phyloP scores from a whole-genome alignment of 2,329 filamentous ascomycete genomes.

The Sporothrix sp. region DNA sequence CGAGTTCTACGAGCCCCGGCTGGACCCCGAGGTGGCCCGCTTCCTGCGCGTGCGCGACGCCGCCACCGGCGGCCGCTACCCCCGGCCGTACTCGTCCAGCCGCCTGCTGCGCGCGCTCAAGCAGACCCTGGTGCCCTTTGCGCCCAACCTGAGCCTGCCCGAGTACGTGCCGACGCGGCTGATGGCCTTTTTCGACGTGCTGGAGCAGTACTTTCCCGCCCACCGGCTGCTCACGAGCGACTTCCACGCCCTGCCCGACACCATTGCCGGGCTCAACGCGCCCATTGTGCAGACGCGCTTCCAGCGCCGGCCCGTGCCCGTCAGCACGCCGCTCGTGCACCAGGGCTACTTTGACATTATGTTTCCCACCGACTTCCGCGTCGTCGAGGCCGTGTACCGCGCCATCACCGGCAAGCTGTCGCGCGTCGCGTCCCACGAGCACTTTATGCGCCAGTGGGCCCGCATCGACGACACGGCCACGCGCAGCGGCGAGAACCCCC shows the following conservation, averaged over 20 bases:
- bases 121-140: conserved; percentile 48
- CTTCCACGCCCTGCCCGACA: conserved; percentile 77
- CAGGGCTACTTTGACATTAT: conserved; percentile 99
- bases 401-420: conserved; percentile 89
- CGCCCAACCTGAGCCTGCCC: conserved; percentile 65
- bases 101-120: conserved; percentile 52
- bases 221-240: conserved; percentile 85
- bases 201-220: conserved; percentile 78
- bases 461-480: conserved; percentile 85
- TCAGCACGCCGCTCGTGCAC: conserved; percentile 84
- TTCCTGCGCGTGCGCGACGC: conserved; percentile 79
- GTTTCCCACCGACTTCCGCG: conserved; percentile 89
- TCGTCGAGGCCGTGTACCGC: conserved; percentile 85
- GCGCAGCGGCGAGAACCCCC: conserved; percentile 81
- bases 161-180: conserved; percentile 92
- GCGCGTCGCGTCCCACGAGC: conserved; percentile 73
- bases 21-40: conserved; percentile 74
- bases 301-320: conserved; percentile 75
- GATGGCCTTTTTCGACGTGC: conserved; percentile 93
- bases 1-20: conserved; percentile 75
- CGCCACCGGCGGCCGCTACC: conserved; percentile 55
- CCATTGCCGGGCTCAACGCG: conserved; percentile 75
- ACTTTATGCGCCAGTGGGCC: conserved; percentile 85
- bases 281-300: conserved; percentile 96
- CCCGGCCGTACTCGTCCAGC: conserved; percentile 48